A percentile compares a stretch with the other conserved stretches of the same genome.
phyloP scores from a whole-genome alignment of 768 basidiomycete genomes.

The Chiua virens region DNA sequence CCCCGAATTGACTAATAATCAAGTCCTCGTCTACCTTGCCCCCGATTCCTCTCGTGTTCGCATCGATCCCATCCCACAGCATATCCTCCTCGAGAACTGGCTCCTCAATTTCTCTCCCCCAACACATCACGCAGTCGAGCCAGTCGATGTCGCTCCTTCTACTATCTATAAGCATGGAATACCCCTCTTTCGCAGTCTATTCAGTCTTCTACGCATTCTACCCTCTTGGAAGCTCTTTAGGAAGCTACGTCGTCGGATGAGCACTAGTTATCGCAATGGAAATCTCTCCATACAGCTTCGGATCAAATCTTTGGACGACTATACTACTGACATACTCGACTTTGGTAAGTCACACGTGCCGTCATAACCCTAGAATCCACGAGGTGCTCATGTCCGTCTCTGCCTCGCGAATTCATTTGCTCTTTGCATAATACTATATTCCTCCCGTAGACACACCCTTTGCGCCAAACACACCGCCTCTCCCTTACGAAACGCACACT shows the following conservation, averaged over 20 bases:
- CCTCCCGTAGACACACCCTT: slow-evolving; percentile 38
- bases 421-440: slow-evolving; percentile 7
- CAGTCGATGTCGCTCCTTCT: slow-evolving; percentile 58
- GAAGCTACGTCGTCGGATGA: slow-evolving; percentile 49
- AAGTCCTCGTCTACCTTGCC: slow-evolving; percentile 67
- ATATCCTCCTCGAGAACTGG: slow-evolving; percentile 76
- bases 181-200: slow-evolving; percentile 74
- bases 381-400: slow-evolving; percentile 33
- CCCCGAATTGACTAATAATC: slow-evolving; percentile 67
- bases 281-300: slow-evolving; percentile 50
- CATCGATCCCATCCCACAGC: slow-evolving; percentile 66
- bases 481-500: slow-evolving; percentile 52
- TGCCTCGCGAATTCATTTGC: slow-evolving; percentile 6
- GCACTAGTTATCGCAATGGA: slow-evolving; percentile 37
- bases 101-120: slow-evolving; percentile 46
- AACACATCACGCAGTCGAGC: slow-evolving; percentile 23
- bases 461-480: slow-evolving; percentile 39
- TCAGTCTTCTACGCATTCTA: slow-evolving; percentile 65
- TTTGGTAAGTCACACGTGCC: slow-evolving; percentile 39
- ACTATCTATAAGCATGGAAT: slow-evolving; percentile 87
- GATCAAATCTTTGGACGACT: slow-evolving; percentile 38
- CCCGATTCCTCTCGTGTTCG: slow-evolving; percentile 60
- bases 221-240: slow-evolving; percentile 76
- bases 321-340: slow-evolving; percentile 28
- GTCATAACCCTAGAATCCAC: slow-evolving; percentile 26